Percentiles rank a stretch among this genome's conserved stretches.
Evolutionary conservation across 78 protist genomes (phyloP).

Genomic region (Dictyostelium brefeldianum): DNA sequence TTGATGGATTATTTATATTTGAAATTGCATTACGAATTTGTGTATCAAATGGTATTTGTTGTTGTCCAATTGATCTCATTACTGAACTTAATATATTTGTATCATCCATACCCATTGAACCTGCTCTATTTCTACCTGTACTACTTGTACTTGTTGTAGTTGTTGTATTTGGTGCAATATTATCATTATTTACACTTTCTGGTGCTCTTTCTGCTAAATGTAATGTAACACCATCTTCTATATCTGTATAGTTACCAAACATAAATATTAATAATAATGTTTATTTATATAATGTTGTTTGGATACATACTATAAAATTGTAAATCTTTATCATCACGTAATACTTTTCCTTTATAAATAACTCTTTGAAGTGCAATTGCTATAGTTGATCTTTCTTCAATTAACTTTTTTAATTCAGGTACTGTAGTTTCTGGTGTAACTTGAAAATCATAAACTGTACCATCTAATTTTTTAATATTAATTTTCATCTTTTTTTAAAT

Average conservation of each 20-base stretch:
- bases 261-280: background rate
- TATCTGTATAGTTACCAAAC: constrained; percentile 31
- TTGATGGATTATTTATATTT: constrained; percentile 17
- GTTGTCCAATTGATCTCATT: constrained; percentile 17
- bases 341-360: constrained; percentile 64
- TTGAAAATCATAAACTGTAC: constrained; percentile 13
- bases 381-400: constrained; percentile 13
- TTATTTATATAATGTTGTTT: background rate
- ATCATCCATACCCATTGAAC: background rate
- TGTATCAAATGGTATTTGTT: constrained; percentile 21
- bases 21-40: constrained; percentile 23
- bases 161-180: background rate
- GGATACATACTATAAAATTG: constrained; percentile 54
- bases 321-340: constrained; percentile 61
- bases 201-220: constrained; percentile 80
- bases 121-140: background rate
- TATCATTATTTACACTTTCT: background rate
- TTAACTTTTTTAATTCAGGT: constrained; percentile 23
- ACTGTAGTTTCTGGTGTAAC: constrained; percentile 13
- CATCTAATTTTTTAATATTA: constrained; percentile 65
- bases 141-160: background rate
- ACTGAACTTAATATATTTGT: background rate
- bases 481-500: constrained; percentile 23
- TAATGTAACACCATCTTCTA: constrained; percentile 72
- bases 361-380: constrained; percentile 27